These are phyloP conservation scores for Neurospora crassa DNA, from an alignment of 2,329 filamentous ascomycete species.

Conservation along the genomic window DNA sequence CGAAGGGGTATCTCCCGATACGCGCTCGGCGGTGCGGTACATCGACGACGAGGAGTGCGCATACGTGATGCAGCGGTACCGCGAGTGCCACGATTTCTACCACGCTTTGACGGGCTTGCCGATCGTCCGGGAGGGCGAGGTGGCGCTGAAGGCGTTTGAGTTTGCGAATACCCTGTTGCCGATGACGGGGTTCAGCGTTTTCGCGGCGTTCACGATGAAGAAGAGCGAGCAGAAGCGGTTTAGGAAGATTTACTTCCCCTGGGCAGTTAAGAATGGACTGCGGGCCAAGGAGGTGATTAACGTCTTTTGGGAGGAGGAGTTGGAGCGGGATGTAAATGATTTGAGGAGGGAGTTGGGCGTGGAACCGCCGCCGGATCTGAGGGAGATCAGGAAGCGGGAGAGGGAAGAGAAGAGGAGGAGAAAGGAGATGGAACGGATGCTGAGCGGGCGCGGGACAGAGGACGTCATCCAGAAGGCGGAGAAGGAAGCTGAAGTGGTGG, in stretches of 20 bases:
- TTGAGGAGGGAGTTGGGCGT: constrained; percentile 69
- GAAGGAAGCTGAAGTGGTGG: not conserved
- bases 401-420: constrained; percentile 58
- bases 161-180: constrained; percentile 90
- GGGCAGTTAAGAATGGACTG: constrained; percentile 80
- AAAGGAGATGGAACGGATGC: constrained; percentile 29
- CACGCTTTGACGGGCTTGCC: constrained; percentile 89
- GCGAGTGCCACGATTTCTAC: constrained; percentile 96
- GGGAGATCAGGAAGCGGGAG: constrained; percentile 63
- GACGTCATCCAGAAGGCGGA: not conserved
- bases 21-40: constrained; percentile 71
- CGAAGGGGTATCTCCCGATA: constrained; percentile 89
- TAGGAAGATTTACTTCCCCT: constrained; percentile 69
- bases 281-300: constrained; percentile 76
- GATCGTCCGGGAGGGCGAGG: constrained; percentile 86
- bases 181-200: constrained; percentile 84
- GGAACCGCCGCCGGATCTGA: constrained; percentile 79
- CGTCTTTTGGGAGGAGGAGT: constrained; percentile 93
- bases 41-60: constrained; percentile 93
- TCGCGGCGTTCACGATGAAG: constrained; percentile 81
- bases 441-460: not conserved
- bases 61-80: constrained; percentile 97
- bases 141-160: constrained; percentile 96
- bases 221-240: constrained; percentile 69
- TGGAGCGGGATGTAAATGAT: constrained; percentile 73